A percentile compares a stretch with the other conserved stretches of the same genome.
Conservation (phyloP, 495 filamentous ascomycete genomes). For the Glarea lozoyensis region DNA sequence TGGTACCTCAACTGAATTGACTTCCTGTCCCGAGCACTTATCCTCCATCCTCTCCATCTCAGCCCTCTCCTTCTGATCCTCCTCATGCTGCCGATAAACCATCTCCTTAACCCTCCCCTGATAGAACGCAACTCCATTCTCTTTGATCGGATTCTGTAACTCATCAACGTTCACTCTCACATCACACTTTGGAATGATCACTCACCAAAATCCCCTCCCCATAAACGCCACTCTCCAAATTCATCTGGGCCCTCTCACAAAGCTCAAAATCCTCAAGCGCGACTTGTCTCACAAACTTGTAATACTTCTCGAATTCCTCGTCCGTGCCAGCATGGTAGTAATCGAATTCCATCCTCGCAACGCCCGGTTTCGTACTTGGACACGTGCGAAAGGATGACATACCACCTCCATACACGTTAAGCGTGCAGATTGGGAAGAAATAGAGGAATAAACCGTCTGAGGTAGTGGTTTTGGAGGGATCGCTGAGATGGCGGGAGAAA, state of each 20-base stretch:
- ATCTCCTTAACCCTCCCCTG: conserved; percentile 46
- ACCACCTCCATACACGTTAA: conserved; percentile 53
- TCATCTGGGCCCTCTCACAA: conserved; percentile 49
- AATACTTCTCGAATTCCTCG: conserved; percentile 49
- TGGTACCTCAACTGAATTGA: no score
- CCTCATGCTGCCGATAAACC: conserved; percentile 39
- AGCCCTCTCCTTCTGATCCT: conserved; percentile 24
- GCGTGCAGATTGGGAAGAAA: conserved; percentile 53
- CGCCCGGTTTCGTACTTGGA: conserved; percentile 40
- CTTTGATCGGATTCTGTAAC: conserved; percentile 50
- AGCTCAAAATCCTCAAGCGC: conserved; percentile 53
- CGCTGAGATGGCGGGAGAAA: conserved; percentile 49
- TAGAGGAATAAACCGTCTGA: conserved; percentile 38
- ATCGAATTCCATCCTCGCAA: conserved; percentile 55
- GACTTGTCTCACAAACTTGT: conserved; percentile 50
- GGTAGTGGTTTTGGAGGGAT: conserved; percentile 41
- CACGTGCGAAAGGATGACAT: conserved; percentile 53
- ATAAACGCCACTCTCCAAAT: conserved; percentile 46
- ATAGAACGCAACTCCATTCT: conserved; percentile 49
- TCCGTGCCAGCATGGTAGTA: conserved; percentile 47
- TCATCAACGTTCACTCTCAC: no score
- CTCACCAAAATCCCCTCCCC: conserved; percentile 47
- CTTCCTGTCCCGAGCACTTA: no score
- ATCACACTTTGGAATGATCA: no score
- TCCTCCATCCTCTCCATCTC: conserved; percentile 14